A percentile compares a stretch with the other conserved stretches of the same genome.
Conservation (phyloP, 2,329 filamentous ascomycete species). For the Ophiostoma ulmi region DNA sequence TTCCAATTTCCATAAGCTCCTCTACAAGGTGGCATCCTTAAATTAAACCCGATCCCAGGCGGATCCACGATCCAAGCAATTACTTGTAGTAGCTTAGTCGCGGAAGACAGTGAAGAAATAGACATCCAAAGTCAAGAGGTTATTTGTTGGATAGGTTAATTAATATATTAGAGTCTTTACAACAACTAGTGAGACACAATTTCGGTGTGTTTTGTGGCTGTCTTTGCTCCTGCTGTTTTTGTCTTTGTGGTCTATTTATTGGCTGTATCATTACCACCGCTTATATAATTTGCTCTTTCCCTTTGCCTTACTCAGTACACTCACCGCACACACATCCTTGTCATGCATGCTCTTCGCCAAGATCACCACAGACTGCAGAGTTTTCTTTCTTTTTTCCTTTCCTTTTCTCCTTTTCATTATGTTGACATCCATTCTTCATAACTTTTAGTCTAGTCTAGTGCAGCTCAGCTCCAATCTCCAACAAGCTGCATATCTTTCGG, state of each 20-base stretch:
- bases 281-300: not conserved
- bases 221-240: not conserved
- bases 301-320: not conserved
- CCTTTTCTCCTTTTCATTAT: not conserved
- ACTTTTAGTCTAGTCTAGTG: not conserved
- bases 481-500: constrained; percentile 4
- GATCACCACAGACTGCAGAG: constrained; percentile 2
- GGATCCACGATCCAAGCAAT: constrained; percentile 11
- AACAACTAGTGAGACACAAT: not conserved
- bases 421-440: not conserved
- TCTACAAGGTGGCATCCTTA: constrained; percentile 5
- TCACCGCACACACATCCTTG: not conserved
- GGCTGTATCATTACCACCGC: not conserved
- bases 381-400: not conserved
- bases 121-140: too few species aligned
- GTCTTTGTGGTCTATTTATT: not conserved
- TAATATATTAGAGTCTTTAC: not conserved
- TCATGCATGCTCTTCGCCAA: not conserved
- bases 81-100: too few species aligned
- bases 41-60: constrained; percentile 7
- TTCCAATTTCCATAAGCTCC: not conserved
- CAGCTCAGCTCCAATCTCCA: not conserved
- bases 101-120: too few species aligned
- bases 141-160: too few species aligned
- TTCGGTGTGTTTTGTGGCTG: not conserved